These are phyloP conservation scores for Pyrus pyrifolia DNA, from an alignment of 306 rosid species.

Conservation along the genomic window DNA sequence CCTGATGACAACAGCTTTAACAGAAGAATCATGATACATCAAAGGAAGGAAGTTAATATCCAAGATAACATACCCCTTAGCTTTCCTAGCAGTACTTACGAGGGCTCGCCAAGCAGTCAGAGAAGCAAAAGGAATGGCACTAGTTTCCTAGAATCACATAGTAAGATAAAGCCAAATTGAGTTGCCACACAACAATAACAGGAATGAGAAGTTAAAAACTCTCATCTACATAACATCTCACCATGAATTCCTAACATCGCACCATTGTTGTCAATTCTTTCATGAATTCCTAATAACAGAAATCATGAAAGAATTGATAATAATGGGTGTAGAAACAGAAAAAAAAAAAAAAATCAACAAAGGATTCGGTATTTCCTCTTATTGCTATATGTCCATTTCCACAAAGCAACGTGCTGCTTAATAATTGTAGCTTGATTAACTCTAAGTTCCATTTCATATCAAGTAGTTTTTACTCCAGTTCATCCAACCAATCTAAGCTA, in stretches of 20 bases:
- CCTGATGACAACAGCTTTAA: neutral
- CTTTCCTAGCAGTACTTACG: conserved; percentile 75
- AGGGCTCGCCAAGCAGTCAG: conserved; percentile 99
- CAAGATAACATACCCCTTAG: conserved; percentile 63
- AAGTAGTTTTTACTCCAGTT: neutral
- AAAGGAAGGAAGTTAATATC: neutral
- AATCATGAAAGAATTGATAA: neutral
- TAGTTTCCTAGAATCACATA: conserved; percentile 54
- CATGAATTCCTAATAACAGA: neutral
- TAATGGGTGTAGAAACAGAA: neutral
- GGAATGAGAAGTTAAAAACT: neutral
- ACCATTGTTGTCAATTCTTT: no score
- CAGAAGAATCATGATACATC: neutral
- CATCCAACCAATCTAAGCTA: neutral
- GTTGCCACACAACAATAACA: neutral
- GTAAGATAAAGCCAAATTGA: neutral
- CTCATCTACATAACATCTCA: neutral
- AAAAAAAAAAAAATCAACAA: neutral
- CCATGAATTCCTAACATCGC: neutral
- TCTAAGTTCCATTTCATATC: neutral
- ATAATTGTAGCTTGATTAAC: neutral
- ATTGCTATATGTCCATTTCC: neutral
- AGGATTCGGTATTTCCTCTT: neutral
- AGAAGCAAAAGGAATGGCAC: conserved; percentile 96
- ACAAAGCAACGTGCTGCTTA: neutral